These are phyloP conservation scores for Yamadazyma takamatsuzukensis DNA, from an alignment of 805 yeast species.

Conservation along the genomic window DNA sequence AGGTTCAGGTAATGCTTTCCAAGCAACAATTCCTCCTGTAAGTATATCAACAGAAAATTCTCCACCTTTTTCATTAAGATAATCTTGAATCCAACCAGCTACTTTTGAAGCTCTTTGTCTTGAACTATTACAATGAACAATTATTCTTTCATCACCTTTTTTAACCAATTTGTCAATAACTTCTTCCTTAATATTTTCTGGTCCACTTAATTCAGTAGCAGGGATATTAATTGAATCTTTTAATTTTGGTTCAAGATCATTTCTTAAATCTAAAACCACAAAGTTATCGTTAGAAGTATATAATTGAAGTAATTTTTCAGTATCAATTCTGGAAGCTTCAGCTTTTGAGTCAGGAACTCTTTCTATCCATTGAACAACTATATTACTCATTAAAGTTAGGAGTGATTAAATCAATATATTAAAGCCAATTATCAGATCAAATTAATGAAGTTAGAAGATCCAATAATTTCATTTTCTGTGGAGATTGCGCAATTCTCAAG, in stretches of 20 bases:
- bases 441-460: too few species aligned
- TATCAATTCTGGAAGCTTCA: neutral
- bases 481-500: too few species aligned
- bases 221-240: conserved; percentile 17
- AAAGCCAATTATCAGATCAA: too few species aligned
- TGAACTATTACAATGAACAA: conserved; percentile 21
- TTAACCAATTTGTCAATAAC: conserved; percentile 13
- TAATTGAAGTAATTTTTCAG: neutral
- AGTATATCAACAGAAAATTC: conserved; percentile 20
- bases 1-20: conserved; percentile 14
- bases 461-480: too few species aligned
- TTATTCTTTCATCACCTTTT: conserved; percentile 13
- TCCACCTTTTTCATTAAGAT: too few species aligned
- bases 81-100: conserved; percentile 22
- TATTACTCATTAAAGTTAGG: too few species aligned
- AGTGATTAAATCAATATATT: too few species aligned
- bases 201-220: conserved; percentile 17
- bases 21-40: conserved; percentile 21
- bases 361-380: too few species aligned
- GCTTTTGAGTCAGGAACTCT: neutral
- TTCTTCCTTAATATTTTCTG: conserved; percentile 9
- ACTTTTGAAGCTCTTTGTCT: conserved; percentile 16
- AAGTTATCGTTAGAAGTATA: conserved; percentile 7
- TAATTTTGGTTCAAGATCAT: conserved; percentile 16
- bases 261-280: conserved; percentile 18